Base-by-base conservation (phyloP, 805 yeast species). In the Nakazawaea laoshanensis region DNA sequence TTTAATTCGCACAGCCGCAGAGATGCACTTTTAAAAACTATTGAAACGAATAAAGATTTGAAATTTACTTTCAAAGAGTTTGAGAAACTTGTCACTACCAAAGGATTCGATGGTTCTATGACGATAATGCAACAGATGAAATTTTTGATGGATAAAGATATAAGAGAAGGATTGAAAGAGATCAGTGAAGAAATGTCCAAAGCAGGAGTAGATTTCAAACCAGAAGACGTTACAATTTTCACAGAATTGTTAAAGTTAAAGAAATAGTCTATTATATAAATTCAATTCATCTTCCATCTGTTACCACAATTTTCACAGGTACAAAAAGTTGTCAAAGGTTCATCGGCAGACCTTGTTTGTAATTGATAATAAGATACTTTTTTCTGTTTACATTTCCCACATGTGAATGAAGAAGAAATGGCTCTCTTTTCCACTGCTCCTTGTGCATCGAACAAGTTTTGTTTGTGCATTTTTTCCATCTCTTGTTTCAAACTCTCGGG, bases 261-360 rank as follows among this genome's bases (percentile, higher is more conserved):
- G 24, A 32, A 32, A 31, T 24, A 19, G 5, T 10, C 22, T 10
- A 19, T 14, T 12, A 7, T 8, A 12, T 24, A 38, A 29, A 16
- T 20, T 45, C 55, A 88, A 20, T 94, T 83, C 53, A 92, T 92
- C 59, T 92, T 92, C 98, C 98, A 92, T 57, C 97, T 74, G 52
- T 92, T 86, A 42, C 97, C 97, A 64, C 98, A 92, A 44, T 75
- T 85, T 50, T 88, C 96, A 64, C 98, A 92, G 3, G 96, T 88
- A 65, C 98, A 92, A 55, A 92, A 92, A 1, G 98, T 92, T 6
- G 98, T 92, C 49, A 92, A 71, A 39, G 98, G 98, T 60, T 92
- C 98, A 74, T 92, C 98, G 13, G 98, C 98, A 37, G 95, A 84
- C 59, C 98, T 71, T 21, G 98, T 92, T 66, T 92, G 98, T 80